phyloP scores from a whole-genome alignment of 257 asterid genomes.

The Nicotiana benthamiana region DNA sequence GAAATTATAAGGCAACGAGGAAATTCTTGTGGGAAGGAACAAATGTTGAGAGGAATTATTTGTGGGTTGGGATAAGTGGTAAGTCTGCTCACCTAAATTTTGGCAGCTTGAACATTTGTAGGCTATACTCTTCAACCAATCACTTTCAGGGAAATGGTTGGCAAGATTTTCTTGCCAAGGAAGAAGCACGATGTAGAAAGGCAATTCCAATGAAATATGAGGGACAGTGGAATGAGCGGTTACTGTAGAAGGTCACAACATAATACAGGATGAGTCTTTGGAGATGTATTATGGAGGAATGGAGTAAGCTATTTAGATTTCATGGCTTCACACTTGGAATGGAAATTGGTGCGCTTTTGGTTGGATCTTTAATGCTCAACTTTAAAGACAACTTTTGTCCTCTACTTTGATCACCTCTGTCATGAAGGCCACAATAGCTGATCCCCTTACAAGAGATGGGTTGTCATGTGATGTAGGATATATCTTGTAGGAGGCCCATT shows the following conservation, averaged over 20 bases:
- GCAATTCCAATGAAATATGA: neutral
- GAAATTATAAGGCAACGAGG: neutral
- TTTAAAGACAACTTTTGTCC: neutral
- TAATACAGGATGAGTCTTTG: neutral
- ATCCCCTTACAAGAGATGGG: neutral
- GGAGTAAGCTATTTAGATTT: neutral
- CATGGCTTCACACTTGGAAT: neutral
- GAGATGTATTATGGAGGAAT: neutral
- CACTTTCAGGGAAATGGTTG: neutral
- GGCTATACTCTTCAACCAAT: neutral
- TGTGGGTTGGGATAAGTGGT: neutral
- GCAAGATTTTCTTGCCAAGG: neutral
- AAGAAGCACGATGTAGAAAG: neutral
- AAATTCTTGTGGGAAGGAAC: neutral
- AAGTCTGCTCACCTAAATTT: neutral
- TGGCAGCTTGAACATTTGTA: neutral
- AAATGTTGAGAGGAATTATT: neutral
- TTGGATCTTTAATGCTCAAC: neutral
- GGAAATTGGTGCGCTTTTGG: neutral
- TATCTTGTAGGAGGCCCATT: neutral
- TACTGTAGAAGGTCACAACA: neutral
- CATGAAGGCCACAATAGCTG: neutral
- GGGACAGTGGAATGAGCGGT: neutral
- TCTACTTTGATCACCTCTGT: neutral
- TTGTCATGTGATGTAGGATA: neutral